Evolutionary conservation across 768 basidiomycete genomes (phyloP), one percentile per base, ranked within the genome.

Genomic region (Suillus plorans): DNA sequence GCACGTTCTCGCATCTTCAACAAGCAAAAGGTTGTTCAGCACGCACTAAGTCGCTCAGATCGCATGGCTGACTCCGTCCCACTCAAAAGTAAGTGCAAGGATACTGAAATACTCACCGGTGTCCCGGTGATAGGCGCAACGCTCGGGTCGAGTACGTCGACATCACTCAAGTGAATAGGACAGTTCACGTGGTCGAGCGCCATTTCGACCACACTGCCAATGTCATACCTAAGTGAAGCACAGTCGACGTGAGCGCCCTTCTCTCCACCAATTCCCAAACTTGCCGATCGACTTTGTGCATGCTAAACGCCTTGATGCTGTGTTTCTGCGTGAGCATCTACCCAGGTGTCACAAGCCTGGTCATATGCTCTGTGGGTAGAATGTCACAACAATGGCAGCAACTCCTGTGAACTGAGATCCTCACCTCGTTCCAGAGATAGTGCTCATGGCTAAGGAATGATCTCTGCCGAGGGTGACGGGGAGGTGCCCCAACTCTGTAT

Each of bases 131-230:
- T 94, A 28, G 63, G 63, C 25, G 57, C 57, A 41, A 59, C 57
- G 18, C 85, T 85, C 13, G 97, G 97, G 76, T 99, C 97, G 60
- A 96, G 79, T 12, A 95, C 95, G 72, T 96, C 94, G 28, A 99
- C 95, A 75, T 99, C 97, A 76, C 92, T 94, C 66, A 99, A 79
- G 78, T 99, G 97, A 66, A 98, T 94, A 22, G 97, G 97, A 42
- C 81, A 92, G 78, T 97, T 97, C 69, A 99, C 91, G 76, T 94
- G 86, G 76, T 98, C 92, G 69, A 99, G 79, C 39, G 97, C 97
- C 93, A 97, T 94, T 72, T 99, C 94, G 58, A 99, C 90, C 64
- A 99, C 95, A 72, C 89, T 88, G 25, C 96, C 95, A 65, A 97
- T 97, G 45, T 95, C 96, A 72, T 93, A 89, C 73, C 82, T 86